A percentile compares a stretch with the other conserved stretches of the same genome.
Conservation (phyloP, 495 filamentous ascomycete genomes). For the Monascus purpureus region DNA sequence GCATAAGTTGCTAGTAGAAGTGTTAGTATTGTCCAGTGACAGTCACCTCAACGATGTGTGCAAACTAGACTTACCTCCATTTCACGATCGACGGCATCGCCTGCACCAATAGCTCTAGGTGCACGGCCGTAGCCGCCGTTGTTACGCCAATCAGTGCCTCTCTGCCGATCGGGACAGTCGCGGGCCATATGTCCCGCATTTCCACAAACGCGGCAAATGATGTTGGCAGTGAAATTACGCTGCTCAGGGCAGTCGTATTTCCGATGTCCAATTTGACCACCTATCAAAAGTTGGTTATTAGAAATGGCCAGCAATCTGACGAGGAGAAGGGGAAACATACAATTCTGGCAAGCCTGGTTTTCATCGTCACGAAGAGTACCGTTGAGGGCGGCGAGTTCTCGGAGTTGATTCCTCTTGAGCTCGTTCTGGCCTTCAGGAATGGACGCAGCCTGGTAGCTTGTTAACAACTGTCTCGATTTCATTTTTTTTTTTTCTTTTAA, state of each 20-base stretch:
- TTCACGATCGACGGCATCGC: constrained; percentile 83
- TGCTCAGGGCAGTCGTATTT: constrained; percentile 99
- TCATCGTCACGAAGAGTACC: constrained; percentile 97
- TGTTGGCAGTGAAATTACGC: constrained; percentile 94
- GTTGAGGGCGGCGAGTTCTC: constrained; percentile 92
- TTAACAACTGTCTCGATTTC: too few species aligned
- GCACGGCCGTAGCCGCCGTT: constrained; percentile 36
- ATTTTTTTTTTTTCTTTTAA: too few species aligned
- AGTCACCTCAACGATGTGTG: neutral
- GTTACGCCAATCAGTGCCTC: constrained; percentile 85
- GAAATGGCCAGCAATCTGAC: neutral
- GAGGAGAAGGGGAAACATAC: constrained; percentile 29
- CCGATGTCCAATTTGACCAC: constrained; percentile 93
- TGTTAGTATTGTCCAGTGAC: constrained; percentile 17
- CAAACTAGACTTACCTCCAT: constrained; percentile 59
- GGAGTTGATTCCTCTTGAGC: constrained; percentile 94
- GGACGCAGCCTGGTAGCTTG: constrained; percentile 78
- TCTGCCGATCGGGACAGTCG: constrained; percentile 85
- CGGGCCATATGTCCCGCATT: constrained; percentile 88
- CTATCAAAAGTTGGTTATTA: constrained; percentile 19
- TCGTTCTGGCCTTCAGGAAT: constrained; percentile 98
- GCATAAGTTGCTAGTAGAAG: constrained; percentile 72
- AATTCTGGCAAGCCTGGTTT: constrained; percentile 99
- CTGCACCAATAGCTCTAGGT: constrained; percentile 54
- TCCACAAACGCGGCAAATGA: constrained; percentile 97